These are phyloP conservation scores for Phytophthora citricola DNA, from an alignment of 352 stramenopile genomes.

Conservation along the genomic window DNA sequence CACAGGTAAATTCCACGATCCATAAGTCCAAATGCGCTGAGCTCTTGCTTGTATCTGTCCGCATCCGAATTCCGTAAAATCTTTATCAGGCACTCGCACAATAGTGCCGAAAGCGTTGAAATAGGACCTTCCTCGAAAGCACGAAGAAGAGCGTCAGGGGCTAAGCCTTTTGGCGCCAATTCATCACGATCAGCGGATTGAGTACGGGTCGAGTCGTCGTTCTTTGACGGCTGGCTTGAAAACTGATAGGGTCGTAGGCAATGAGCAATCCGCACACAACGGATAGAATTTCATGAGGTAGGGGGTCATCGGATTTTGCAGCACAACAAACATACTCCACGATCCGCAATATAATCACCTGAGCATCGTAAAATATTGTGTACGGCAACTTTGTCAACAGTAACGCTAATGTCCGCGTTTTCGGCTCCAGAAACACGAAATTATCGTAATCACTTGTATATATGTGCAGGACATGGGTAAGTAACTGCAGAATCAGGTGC, in stretches of 20 bases:
- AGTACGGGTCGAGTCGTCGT: background rate
- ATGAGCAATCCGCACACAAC: conserved; percentile 75
- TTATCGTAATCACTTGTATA: conserved; percentile 81
- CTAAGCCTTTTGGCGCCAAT: background rate
- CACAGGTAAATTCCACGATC: conserved; percentile 67
- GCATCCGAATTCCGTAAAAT: conserved; percentile 54
- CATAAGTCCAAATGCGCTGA: conserved; percentile 67
- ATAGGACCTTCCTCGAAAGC: conserved; percentile 14
- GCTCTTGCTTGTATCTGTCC: conserved; percentile 47
- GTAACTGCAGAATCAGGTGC: conserved; percentile 60
- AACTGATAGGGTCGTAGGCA: conserved; percentile 35
- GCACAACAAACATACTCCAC: conserved; percentile 81
- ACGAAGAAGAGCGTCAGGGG: conserved; percentile 8
- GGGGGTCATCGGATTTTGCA: conserved; percentile 45
- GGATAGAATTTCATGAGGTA: conserved; percentile 68
- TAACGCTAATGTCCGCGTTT: conserved; percentile 71
- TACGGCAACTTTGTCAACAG: conserved; percentile 69
- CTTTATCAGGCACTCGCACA: conserved; percentile 72
- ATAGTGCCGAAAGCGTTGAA: conserved; percentile 38
- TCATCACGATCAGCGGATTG: background rate
- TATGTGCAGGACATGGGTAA: conserved; percentile 73
- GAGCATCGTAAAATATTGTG: conserved; percentile 61
- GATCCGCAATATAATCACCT: conserved; percentile 75
- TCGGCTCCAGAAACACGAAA: conserved; percentile 74
- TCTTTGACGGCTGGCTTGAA: background rate